A percentile compares a stretch with the other conserved stretches of the same genome.
phyloP scores from a whole-genome alignment of 1,284 basidiomycete species.

The Heterobasidion parviporum region DNA sequence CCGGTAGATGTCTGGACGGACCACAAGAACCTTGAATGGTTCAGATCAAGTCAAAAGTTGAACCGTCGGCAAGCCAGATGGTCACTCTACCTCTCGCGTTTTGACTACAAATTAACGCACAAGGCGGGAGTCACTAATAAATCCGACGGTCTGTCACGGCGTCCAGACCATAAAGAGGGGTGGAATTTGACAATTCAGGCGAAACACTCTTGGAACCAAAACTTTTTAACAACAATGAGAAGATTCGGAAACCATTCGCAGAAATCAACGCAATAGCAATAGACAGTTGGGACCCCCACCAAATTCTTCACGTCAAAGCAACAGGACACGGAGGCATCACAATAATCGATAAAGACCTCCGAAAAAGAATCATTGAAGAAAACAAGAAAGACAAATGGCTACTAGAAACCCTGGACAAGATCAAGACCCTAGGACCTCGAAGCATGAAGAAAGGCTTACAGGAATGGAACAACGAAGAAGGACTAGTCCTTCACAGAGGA shows the following conservation, averaged over 20 bases:
- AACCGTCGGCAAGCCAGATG: neutral
- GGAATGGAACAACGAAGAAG: too few species aligned
- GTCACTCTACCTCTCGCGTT: too few species aligned
- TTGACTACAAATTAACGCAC: too few species aligned
- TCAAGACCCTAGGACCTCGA: too few species aligned
- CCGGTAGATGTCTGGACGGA: neutral
- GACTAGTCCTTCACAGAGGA: too few species aligned
- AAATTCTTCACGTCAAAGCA: constrained; percentile 16
- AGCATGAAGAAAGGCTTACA: too few species aligned
- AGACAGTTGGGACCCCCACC: constrained; percentile 15
- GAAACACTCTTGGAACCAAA: neutral
- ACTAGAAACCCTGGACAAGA: neutral
- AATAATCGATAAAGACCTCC: neutral
- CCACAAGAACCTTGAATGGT: neutral
- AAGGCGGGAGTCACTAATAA: neutral
- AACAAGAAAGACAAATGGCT: neutral
- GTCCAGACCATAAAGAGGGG: too few species aligned
- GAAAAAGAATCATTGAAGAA: neutral
- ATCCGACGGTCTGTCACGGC: neutral
- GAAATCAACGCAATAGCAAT: constrained; percentile 1
- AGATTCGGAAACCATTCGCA: constrained; percentile 1
- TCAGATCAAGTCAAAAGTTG: neutral
- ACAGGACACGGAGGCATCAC: constrained; percentile 8
- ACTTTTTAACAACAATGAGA: neutral
- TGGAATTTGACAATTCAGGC: too few species aligned